Conservation (phyloP, 495 filamentous ascomycete genomes). For the Extremus antarcticus region DNA sequence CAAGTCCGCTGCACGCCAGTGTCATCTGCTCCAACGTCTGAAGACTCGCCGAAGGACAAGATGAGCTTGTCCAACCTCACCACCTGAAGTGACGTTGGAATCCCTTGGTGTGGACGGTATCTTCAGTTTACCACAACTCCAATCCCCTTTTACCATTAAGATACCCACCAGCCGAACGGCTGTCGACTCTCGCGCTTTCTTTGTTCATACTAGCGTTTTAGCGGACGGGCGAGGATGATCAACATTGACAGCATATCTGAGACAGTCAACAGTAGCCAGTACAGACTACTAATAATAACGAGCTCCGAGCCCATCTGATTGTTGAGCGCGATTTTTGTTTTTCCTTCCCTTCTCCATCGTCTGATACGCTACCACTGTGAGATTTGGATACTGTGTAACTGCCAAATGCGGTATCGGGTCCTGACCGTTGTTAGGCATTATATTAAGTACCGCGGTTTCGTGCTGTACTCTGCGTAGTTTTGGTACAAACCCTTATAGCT, state of each 20-base stretch:
- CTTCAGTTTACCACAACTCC: background rate
- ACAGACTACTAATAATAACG: background rate
- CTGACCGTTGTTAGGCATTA: too few relatives aligned
- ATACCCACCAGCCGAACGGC: background rate
- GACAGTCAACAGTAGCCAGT: background rate
- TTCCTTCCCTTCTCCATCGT: background rate
- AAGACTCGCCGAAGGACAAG: conserved; percentile 20
- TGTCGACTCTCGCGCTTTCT: background rate
- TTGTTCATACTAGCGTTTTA: background rate
- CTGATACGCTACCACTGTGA: too few relatives aligned
- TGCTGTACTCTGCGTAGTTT: too few relatives aligned
- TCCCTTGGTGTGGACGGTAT: too few relatives aligned
- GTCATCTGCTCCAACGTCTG: background rate
- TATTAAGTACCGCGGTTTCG: too few relatives aligned
- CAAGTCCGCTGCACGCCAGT: background rate
- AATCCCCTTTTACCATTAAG: background rate
- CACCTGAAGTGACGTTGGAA: too few relatives aligned
- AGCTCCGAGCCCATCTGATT: background rate
- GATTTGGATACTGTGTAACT: too few relatives aligned
- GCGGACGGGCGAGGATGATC: background rate
- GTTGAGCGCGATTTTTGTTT: too few relatives aligned
- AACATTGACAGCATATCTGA: background rate
- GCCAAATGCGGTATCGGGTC: too few relatives aligned
- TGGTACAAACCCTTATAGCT: too few relatives aligned
- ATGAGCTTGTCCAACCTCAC: conserved; percentile 22